Percentiles rank a stretch among this genome's conserved stretches.
These are phyloP conservation scores for Cladosporium sp. DNA, from an alignment of 2,329 filamentous ascomycete genomes.

Conservation along the genomic window DNA sequence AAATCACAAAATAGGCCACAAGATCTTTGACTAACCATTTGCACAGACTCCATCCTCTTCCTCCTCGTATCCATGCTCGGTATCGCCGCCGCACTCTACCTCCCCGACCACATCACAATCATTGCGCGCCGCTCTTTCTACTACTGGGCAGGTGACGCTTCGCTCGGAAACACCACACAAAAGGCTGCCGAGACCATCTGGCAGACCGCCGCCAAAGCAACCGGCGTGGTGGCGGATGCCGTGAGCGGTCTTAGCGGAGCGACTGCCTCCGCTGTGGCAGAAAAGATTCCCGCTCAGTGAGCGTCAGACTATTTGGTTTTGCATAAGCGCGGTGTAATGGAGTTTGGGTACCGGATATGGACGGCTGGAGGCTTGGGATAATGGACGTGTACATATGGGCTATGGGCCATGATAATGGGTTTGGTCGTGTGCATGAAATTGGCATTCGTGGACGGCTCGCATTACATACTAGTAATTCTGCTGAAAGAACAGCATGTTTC, in stretches of 20 bases:
- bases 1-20: neutral
- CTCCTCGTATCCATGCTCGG: slow-evolving; percentile 82
- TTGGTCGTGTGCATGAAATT: slow-evolving; percentile 1
- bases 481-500: slow-evolving; percentile 7
- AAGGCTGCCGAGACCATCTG: slow-evolving; percentile 27
- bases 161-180: slow-evolving; percentile 21
- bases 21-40: neutral
- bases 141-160: slow-evolving; percentile 80
- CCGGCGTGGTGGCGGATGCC: slow-evolving; percentile 26
- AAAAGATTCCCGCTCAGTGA: slow-evolving; percentile 14
- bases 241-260: slow-evolving; percentile 25
- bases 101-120: slow-evolving; percentile 84
- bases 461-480: slow-evolving; percentile 7
- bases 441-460: neutral
- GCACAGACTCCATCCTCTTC: slow-evolving; percentile 83
- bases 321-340: slow-evolving; percentile 18
- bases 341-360: slow-evolving; percentile 10
- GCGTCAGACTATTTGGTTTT: neutral
- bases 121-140: slow-evolving; percentile 87
- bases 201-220: slow-evolving; percentile 26
- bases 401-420: neutral
- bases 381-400: neutral
- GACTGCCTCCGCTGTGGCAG: slow-evolving; percentile 5
- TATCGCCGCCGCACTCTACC: slow-evolving; percentile 86
- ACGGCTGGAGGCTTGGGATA: neutral